Evolutionary conservation across 768 basidiomycete genomes (phyloP), one percentile per base, ranked within the genome.

Genomic region (Amanita pseudoporphyria): DNA sequence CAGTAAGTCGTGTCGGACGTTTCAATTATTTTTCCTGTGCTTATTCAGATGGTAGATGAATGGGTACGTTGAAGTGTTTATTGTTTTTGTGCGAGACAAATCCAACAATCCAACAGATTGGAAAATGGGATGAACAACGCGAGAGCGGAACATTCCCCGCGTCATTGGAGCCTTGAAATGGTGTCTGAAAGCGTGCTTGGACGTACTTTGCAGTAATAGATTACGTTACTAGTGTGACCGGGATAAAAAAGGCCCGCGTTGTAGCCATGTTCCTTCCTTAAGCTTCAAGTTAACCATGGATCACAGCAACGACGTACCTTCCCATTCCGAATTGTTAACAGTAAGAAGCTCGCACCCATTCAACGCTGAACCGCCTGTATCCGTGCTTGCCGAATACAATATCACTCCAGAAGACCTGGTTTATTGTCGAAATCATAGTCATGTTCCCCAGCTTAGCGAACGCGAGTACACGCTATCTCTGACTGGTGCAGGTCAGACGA

Each of bases 111-210:
- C 49, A 38, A 13, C 62, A 92, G 95, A 82, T 85, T 64, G 62
- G 72, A 59, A 90, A 84, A 71, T 98, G 85, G 73, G 94, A 99
- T 63, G 94, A 95, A 49, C 92, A 97, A 69, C 81, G 94, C 64
- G 93, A 98, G 65, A 82, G 67, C 56, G 91, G 89, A 52, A 87
- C 86, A 18, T 96, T 96, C 81, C 89, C 92, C 30, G 87, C 89
- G 9, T 90, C 89, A 10, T 71, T 96, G 60, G 90, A 95, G 61
- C 74, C 74, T 51, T 76, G 60, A 66, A 46, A 10, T 5, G 14
- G 10, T 14, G n/a, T 6, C 26, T 28, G 7, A 7, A 28, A 28
- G 26, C 16, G 6, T 22, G 28, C 18, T 32, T 45, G 30, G 18
- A 33, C 1, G 18, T 28, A 5, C 24, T 31, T 1, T 22, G 21